A percentile compares a stretch with the other conserved stretches of the same genome.
These are phyloP conservation scores for Zymoseptoria tritici DNA, from an alignment of 2,329 filamentous ascomycete species.

Conservation along the genomic window DNA sequence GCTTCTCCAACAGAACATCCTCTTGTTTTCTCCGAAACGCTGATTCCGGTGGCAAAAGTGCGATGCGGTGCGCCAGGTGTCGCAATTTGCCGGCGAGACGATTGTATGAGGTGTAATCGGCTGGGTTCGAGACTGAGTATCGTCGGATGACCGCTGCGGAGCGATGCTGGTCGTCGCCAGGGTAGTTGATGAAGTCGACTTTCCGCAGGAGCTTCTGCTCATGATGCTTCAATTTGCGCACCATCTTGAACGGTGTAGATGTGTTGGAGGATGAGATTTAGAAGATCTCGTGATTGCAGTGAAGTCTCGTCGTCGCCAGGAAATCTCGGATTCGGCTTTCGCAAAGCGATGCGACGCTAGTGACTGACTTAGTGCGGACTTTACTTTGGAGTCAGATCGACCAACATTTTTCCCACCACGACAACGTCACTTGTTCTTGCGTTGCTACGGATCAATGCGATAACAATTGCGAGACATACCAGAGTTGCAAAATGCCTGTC, in stretches of 20 bases:
- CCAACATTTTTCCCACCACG: not conserved
- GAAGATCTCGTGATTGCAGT: not conserved
- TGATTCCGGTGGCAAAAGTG: constrained; percentile 71
- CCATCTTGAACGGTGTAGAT: constrained; percentile 52
- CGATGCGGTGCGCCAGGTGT: constrained; percentile 81
- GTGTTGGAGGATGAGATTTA: not conserved
- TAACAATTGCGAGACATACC: not conserved
- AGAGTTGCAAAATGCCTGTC: constrained; percentile 53
- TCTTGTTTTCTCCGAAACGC: constrained; percentile 77
- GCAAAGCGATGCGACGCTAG: not conserved
- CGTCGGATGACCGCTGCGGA: constrained; percentile 71
- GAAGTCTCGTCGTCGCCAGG: not conserved
- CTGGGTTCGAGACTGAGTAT: constrained; percentile 84
- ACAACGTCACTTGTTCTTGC: not conserved
- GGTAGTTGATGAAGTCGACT: constrained; percentile 82
- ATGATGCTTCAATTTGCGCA: constrained; percentile 92
- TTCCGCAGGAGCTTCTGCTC: constrained; percentile 90
- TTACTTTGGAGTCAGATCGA: not conserved
- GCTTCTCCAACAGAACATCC: constrained; percentile 77
- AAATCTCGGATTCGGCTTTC: not conserved
- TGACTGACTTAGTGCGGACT: not conserved
- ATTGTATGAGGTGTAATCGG: constrained; percentile 63
- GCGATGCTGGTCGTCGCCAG: constrained; percentile 78
- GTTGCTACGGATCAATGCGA: not conserved
- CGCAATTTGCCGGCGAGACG: constrained; percentile 57